phyloP scores from a whole-genome alignment of 805 yeast genomes.

The Danielia reshetovae region DNA sequence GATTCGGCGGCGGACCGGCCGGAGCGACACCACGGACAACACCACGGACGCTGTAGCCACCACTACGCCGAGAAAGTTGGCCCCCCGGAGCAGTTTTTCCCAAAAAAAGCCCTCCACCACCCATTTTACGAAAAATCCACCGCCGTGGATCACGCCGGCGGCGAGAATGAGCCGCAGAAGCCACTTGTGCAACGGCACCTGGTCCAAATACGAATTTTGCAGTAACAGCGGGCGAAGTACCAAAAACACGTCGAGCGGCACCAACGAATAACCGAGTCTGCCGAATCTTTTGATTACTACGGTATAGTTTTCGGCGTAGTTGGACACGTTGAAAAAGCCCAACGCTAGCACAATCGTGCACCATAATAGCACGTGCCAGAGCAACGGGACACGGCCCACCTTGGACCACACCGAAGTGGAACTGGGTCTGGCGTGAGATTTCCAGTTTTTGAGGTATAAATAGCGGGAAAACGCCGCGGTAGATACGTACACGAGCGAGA shows the following conservation, averaged over 20 bases:
- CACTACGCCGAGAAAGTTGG: slow-evolving; percentile 52
- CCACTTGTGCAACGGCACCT: slow-evolving; percentile 67
- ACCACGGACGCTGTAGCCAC: slow-evolving; percentile 32
- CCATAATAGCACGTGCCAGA: slow-evolving; percentile 35
- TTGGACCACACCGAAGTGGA: slow-evolving; percentile 17
- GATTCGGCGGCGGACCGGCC: slow-evolving; percentile 43
- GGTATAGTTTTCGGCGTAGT: slow-evolving; percentile 26
- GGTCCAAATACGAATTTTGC: slow-evolving; percentile 47
- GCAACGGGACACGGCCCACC: slow-evolving; percentile 26
- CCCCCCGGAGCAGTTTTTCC: slow-evolving; percentile 25
- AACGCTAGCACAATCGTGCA: slow-evolving; percentile 24
- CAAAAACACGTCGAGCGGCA: slow-evolving; percentile 55
- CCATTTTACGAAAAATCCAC: slow-evolving; percentile 54
- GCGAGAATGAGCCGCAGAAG: slow-evolving; percentile 53
- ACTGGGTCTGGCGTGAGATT: slow-evolving; percentile 26
- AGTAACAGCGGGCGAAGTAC: slow-evolving; percentile 55
- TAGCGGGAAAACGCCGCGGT: slow-evolving; percentile 30
- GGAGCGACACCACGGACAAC: slow-evolving; percentile 44
- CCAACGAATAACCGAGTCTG: slow-evolving; percentile 52
- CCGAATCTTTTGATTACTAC: slow-evolving; percentile 54
- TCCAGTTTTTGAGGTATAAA: slow-evolving; percentile 29
- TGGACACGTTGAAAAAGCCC: slow-evolving; percentile 29
- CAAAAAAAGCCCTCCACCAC: slow-evolving; percentile 26
- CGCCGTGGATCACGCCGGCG: slow-evolving; percentile 45
- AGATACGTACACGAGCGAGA: slow-evolving; percentile 39